Evolutionary conservation across 2,329 filamentous ascomycete genomes (phyloP).

Genomic region (Colletotrichum musicola): DNA sequence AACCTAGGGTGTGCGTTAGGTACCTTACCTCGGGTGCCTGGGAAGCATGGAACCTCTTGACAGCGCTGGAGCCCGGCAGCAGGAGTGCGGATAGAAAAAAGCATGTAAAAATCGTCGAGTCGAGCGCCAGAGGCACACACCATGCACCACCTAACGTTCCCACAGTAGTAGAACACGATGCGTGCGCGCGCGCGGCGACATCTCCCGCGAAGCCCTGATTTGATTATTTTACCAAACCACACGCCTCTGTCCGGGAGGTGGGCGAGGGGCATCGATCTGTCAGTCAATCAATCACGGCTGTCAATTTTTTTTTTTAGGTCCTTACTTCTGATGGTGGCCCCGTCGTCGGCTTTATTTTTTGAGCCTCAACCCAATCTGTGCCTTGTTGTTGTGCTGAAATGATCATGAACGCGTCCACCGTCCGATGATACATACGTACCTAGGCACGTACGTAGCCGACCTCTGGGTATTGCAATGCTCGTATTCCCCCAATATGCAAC

Average conservation of each 20-base stretch:
- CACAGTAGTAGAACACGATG: neutral
- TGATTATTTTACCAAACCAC: constrained; percentile 11
- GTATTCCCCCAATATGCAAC: neutral
- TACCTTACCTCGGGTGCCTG: neutral
- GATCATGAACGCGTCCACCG: too few species aligned
- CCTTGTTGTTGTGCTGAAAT: neutral
- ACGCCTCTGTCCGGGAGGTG: constrained; percentile 29
- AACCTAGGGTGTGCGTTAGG: neutral
- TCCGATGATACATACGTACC: too few species aligned
- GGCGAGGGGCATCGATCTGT: constrained; percentile 7
- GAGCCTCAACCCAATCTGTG: neutral
- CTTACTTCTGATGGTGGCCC: neutral
- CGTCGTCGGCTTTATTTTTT: neutral
- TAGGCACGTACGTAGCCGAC: too few species aligned
- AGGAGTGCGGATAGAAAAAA: constrained; percentile 33
- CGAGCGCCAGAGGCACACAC: neutral
- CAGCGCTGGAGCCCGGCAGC: constrained; percentile 5
- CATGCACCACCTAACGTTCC: neutral
- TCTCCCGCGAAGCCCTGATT: neutral
- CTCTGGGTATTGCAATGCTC: neutral
- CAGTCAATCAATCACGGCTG: constrained; percentile 3
- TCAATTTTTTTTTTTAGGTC: neutral
- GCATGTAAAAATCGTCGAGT: constrained; percentile 13
- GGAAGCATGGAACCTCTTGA: neutral
- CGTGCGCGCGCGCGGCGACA: neutral